These are phyloP conservation scores for Bruguiera gymnorhiza DNA, from an alignment of 345 rosid species.

Conservation along the genomic window DNA sequence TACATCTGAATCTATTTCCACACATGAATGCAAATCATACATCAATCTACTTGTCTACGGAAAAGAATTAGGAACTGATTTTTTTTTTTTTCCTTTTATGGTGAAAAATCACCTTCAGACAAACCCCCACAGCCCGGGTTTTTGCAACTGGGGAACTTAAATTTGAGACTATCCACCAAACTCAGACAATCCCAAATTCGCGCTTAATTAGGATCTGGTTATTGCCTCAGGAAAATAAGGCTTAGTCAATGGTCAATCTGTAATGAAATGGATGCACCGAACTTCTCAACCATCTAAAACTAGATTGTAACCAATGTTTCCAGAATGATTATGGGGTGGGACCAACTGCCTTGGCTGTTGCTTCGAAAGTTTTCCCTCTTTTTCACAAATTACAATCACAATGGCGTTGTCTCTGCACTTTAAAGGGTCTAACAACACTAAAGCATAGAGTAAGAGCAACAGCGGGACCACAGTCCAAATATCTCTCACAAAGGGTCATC, in stretches of 20 bases:
- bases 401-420: constrained; percentile 1
- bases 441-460: background rate
- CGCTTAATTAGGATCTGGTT: background rate
- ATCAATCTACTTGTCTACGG: background rate
- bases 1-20: background rate
- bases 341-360: constrained; percentile 19
- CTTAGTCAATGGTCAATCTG: background rate
- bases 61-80: background rate
- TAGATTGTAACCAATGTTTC: constrained; percentile 14
- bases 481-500: background rate
- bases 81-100: background rate
- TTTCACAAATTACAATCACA: constrained; percentile 4
- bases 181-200: no score
- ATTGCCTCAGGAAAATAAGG: background rate
- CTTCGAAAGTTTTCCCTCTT: background rate
- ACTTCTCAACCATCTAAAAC: constrained; percentile 3
- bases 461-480: constrained; percentile 7
- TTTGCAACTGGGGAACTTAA: background rate
- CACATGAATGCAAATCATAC: background rate
- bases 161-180: no score
- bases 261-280: background rate
- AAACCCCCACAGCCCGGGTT: background rate
- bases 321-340: constrained; percentile 17
- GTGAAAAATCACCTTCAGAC: no score
- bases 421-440: background rate